Base-by-base conservation (phyloP, 2,329 filamentous ascomycete species). In the Microdochium bolleyi region DNA sequence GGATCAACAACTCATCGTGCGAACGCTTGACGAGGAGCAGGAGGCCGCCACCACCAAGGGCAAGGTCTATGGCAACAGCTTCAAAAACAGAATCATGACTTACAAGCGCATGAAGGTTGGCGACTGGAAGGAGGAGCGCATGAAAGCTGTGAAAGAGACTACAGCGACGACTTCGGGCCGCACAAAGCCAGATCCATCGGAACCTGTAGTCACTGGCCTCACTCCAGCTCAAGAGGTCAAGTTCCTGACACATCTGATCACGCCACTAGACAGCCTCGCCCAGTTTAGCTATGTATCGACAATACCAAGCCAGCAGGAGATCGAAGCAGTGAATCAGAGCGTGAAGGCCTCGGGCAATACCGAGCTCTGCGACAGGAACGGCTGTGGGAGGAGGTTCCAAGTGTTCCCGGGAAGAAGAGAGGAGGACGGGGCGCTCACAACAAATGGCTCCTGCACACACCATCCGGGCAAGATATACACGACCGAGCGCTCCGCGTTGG, bases 401-500 rank as follows among this genome's bases (percentile, higher is more conserved):
- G 89, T 96, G 3, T 97, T 95, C 58, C 90, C 92, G 0, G 89
- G 91, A 3, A 84, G 92, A 44, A 82, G 91, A 52, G 80, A 85
- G 54, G 79, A 85, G 59, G 94, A 95, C 48, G 85, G 84, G 0
- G 78, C 87, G 2, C 78, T 96, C 16, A 80, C 88, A 0, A 87
- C 84, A 0, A 89, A 89, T 24, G 92, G 92, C 0, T 72, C 74
- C 34, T 99, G 95, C 70, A 84, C 74, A 1, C 85, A 92, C 67
- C 94, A 99, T 65, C 89, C 85, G 62, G 89, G 87, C 10, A 89
- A 84, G 66, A 71, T 78, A 1, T 80, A 86, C 52, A 79, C 79
- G 24, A 81, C 87, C 59, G 64, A 78, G 57, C 69, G 73, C 62
- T 68, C 80, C 57, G 71, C 78, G 0, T 81, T 84, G 37, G 80